Base-by-base conservation (phyloP, 768 basidiomycete species). In the Austroboletus festivus region DNA sequence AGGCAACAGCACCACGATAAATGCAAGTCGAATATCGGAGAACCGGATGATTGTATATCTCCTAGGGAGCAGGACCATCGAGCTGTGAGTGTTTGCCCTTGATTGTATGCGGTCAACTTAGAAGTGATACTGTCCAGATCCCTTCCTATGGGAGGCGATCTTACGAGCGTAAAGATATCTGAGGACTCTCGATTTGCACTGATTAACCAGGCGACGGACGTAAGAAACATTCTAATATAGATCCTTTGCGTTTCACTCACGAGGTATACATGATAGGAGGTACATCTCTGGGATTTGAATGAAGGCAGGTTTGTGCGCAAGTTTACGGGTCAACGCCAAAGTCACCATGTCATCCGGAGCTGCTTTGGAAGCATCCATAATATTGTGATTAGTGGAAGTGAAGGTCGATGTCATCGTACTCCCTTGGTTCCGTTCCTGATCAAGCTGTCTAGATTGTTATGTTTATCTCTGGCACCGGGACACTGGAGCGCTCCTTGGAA, bases 381-480 rank as follows among this genome's bases (percentile, higher is more conserved):
- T 45, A 90, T 94, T 63, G 79, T 99, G 43, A 80, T 92, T 51
- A 93, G 89, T 60, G 96, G 95, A 19, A 95, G 93, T 62, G 95
- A 97, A 82, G 95, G 95, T 91, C 55, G 44, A 79, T 57, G 33
- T 38, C 28, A n/a, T n/a, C 9, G 12, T 26, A 30, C 15, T 35
- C 13, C 12, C 44, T 31, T 34, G 39, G 30, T 20, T 48, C 45
- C 51, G n/a, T 43, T 35, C 9, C 39, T 58, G 52, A 52, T 54
- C 38, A 19, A 26, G 50, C 44, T 33, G 13, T 37, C 24, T 63
- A 98, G 96, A 99, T 68, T 82, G 86, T 39, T 88, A 88, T 53
- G 86, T 98, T 38, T 96, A 97, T 71, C 80, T 97, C 30, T 99
- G 95, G 94, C 90, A 97, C 65, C 82, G 88, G 41, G 86, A 91